Evolutionary conservation across 2,329 filamentous ascomycete species (phyloP).

Genomic region (Berkeleyomyces basicola): DNA sequence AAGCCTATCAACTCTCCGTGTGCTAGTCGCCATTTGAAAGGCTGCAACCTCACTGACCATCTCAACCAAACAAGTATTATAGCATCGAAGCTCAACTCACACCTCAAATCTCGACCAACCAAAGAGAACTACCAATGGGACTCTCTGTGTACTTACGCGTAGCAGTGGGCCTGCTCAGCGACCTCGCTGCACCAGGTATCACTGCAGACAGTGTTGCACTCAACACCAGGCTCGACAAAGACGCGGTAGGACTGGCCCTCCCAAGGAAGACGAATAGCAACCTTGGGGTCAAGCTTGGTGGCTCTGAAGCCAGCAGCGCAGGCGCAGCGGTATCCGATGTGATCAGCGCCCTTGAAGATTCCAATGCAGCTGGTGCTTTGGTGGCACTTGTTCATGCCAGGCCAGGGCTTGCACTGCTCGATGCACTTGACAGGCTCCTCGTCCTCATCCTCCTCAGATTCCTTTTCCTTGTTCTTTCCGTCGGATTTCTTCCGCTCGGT

Average conservation of each 20-base stretch:
- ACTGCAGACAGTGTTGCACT: background rate
- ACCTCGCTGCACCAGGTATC: background rate
- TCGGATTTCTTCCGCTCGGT: background rate
- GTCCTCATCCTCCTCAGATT: background rate
- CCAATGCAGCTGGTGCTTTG: background rate
- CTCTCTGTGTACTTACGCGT: background rate
- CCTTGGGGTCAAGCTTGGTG: background rate
- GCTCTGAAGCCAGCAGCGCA: constrained; percentile 6
- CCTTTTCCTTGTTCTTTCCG: background rate
- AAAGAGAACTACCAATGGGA: background rate
- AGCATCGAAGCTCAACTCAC: background rate
- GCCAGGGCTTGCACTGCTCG: background rate
- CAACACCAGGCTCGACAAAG: background rate
- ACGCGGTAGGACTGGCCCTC: background rate
- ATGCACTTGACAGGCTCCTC: background rate
- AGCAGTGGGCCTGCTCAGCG: background rate
- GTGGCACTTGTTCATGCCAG: background rate
- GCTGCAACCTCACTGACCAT: background rate
- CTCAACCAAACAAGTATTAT: background rate
- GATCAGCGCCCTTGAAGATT: background rate
- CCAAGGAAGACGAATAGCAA: constrained; percentile 5
- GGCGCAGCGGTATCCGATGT: background rate
- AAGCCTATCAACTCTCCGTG: no score
- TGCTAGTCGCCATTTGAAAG: no score
- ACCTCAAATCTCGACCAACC: background rate